Evolutionary conservation across 805 yeast species (phyloP).

Genomic region (Candida maris): DNA sequence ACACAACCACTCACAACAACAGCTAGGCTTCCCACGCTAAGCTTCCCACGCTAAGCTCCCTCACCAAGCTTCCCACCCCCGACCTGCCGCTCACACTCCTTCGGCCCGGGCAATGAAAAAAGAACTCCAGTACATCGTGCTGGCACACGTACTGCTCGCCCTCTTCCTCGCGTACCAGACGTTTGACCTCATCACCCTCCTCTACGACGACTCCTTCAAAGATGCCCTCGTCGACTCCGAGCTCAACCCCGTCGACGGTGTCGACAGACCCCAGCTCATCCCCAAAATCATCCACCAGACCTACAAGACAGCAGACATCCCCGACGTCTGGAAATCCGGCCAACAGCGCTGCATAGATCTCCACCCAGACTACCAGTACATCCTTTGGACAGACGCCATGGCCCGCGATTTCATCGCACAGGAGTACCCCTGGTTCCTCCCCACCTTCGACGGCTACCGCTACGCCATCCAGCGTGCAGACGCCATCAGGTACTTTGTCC

Average conservation of each 20-base stretch:
- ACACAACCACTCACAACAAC: too few species aligned
- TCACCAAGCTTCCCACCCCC: too few species aligned
- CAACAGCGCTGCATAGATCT: conserved; percentile 71
- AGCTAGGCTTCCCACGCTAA: too few species aligned
- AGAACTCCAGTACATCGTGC: conserved; percentile 59
- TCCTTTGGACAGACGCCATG: conserved; percentile 86
- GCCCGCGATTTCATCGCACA: conserved; percentile 73
- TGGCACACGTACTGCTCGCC: conserved; percentile 55
- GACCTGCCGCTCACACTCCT: too few species aligned
- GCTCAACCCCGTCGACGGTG: conserved; percentile 45
- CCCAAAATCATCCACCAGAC: conserved; percentile 95
- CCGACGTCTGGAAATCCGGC: conserved; percentile 76
- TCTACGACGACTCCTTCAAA: conserved; percentile 66
- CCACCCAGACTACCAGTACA: conserved; percentile 86
- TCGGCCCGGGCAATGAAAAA: conserved; percentile 62
- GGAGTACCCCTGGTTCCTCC: conserved; percentile 82
- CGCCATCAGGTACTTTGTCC: conserved; percentile 81
- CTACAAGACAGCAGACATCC: conserved; percentile 73
- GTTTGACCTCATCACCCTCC: conserved; percentile 67
- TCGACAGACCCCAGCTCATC: conserved; percentile 53
- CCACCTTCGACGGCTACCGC: conserved; percentile 70
- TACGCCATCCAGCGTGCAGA: conserved; percentile 89
- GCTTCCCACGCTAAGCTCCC: too few species aligned
- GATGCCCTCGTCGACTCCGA: conserved; percentile 65
- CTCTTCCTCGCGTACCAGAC: conserved; percentile 56